Base-by-base conservation (phyloP, 2,329 filamentous ascomycete species). In the Penicillium sp. region DNA sequence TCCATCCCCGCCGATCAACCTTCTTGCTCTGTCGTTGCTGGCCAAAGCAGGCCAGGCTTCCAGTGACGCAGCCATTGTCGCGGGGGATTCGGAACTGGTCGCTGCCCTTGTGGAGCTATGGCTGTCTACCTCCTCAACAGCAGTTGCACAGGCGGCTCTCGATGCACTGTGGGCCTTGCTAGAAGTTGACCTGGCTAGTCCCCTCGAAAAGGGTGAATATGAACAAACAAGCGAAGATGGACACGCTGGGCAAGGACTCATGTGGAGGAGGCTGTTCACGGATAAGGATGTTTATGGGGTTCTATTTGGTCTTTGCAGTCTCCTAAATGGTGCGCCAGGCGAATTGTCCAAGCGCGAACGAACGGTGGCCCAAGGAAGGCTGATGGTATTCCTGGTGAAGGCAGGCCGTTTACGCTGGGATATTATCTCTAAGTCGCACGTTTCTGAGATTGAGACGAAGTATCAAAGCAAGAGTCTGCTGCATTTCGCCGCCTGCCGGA, bases 191-290 rank as follows among this genome's bases (percentile, higher is more conserved):
- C 68, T 75, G 41, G 64, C 67, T 23, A 72, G 60, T 51, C 63
- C 61, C 18, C 58, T 64, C 46, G 64, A 71, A 52, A 65, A 62
- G 47, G 60, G 57, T 15, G 64, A 62, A 52, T 47, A 60, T 41
- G 53, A 59, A 4, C 52, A 57, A 42, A 54, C 52, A 2, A 42
- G 50, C 8, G 60, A 64, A 33, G 63, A 65, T 12, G 48, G 51
- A 7, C 62, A 61, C 46, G 59, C 54, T 61, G 77, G 78, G 4
- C 78, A 81, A 57, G 80, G 79, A 0, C 69, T 84, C 1, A 74
- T 87, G 62, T 86, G 83, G 84, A 79, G 82, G 62, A 79, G 84
- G 16, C 59, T 86, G 0, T 86, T 87, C 60, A 76, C 77, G 2
- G 84, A 86, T 57, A 78, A 75, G 52, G 77, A 85, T 61, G 77